A percentile compares a stretch with the other conserved stretches of the same genome.
Conservation (phyloP, 1,139 yeast genomes). For the Meyerozyma carpophila region DNA sequence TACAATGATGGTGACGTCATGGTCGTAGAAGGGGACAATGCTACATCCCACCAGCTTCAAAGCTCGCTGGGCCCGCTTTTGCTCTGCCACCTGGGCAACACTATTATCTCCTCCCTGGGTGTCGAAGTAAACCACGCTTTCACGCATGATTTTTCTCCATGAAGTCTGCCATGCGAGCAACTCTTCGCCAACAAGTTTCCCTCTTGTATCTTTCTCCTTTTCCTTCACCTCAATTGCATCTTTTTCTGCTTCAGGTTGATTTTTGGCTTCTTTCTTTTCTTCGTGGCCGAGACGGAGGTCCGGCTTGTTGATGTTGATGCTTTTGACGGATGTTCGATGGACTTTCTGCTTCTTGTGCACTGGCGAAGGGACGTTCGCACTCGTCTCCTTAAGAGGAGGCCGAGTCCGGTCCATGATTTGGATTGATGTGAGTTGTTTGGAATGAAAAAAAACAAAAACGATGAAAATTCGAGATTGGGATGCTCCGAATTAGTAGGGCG, state of each 20-base stretch:
- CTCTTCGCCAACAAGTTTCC: constrained; percentile 45
- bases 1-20: constrained; percentile 74
- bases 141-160: constrained; percentile 76
- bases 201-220: constrained; percentile 9
- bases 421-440: neutral
- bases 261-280: neutral
- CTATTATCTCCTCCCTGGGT: constrained; percentile 51
- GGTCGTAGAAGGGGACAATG: constrained; percentile 71
- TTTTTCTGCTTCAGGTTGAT: constrained; percentile 3
- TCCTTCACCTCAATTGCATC: constrained; percentile 6
- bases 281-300: neutral
- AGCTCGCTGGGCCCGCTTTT: constrained; percentile 49
- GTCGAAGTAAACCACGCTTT: constrained; percentile 76
- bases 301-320: neutral
- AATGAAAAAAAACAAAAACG: neutral
- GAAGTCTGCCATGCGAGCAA: constrained; percentile 71
- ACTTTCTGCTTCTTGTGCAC: constrained; percentile 25
- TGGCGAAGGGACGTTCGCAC: constrained; percentile 39
- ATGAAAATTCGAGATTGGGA: neutral
- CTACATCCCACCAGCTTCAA: constrained; percentile 58
- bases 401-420: constrained; percentile 10
- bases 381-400: constrained; percentile 39
- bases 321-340: constrained; percentile 5
- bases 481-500: too few relatives aligned
- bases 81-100: constrained; percentile 39